phyloP scores from a whole-genome alignment of 495 filamentous ascomycete genomes.

The Haplographium delicatum region DNA sequence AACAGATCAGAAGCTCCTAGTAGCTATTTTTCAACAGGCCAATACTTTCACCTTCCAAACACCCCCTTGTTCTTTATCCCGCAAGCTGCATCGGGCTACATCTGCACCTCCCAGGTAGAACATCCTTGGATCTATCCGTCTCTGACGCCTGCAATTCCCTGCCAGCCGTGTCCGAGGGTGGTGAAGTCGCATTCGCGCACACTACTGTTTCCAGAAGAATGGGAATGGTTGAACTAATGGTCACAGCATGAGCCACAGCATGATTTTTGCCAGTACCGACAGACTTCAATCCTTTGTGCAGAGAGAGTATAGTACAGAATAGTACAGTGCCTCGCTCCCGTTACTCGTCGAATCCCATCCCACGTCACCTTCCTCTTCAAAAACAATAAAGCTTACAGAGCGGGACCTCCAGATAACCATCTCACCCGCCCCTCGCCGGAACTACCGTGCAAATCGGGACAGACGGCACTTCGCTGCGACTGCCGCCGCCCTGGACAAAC shows the following conservation, averaged over 20 bases:
- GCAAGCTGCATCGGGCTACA: conserved; percentile 9
- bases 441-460: conserved; percentile 21
- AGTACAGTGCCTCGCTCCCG: background rate
- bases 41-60: conserved; percentile 11
- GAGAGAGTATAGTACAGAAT: conserved; percentile 4
- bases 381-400: background rate
- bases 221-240: conserved; percentile 19
- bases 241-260: conserved; percentile 23
- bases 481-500: conserved; percentile 20
- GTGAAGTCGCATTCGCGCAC: conserved; percentile 18
- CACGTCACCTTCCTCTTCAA: conserved; percentile 3
- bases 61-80: conserved; percentile 19
- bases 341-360: conserved; percentile 4
- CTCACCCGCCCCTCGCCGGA: conserved; percentile 9
- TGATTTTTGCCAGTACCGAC: conserved; percentile 21
- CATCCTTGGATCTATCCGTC: conserved; percentile 20
- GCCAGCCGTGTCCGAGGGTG: conserved; percentile 11
- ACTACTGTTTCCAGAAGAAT: conserved; percentile 27
- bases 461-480: conserved; percentile 21
- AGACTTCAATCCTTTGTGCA: conserved; percentile 1
- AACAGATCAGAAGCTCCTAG: background rate
- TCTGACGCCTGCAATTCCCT: conserved; percentile 14
- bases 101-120: conserved; percentile 17
- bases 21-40: background rate
- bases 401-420: conserved; percentile 9